Evolutionary conservation across 2,329 filamentous ascomycete genomes (phyloP).

Genomic region (Botrytis cinerea): DNA sequence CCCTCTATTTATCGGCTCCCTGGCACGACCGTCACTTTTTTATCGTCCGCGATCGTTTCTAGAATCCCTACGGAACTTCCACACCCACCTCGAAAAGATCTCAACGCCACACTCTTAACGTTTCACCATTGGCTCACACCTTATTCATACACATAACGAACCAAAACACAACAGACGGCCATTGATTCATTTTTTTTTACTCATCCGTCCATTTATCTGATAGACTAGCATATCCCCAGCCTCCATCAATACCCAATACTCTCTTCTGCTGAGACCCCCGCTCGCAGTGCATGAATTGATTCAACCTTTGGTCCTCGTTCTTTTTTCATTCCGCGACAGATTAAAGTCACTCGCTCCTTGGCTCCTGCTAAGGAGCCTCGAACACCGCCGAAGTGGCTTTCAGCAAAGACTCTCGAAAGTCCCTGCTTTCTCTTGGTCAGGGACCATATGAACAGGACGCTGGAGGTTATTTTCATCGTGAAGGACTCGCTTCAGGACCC

Average conservation of each 20-base stretch:
- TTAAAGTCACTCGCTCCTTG: slow-evolving; percentile 23
- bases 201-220: background rate
- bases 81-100: slow-evolving; percentile 20
- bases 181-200: background rate
- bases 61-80: slow-evolving; percentile 20
- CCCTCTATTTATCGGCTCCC: background rate
- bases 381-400: slow-evolving; percentile 50
- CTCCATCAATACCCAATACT: background rate
- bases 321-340: background rate
- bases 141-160: slow-evolving; percentile 7
- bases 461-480: slow-evolving; percentile 41
- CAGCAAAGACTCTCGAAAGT: slow-evolving; percentile 50
- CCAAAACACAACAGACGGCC: slow-evolving; percentile 14
- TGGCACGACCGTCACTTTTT: slow-evolving; percentile 1
- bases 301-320: slow-evolving; percentile 3
- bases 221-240: slow-evolving; percentile 17
- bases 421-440: slow-evolving; percentile 47
- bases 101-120: slow-evolving; percentile 23
- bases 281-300: slow-evolving; percentile 8
- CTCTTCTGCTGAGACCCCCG: slow-evolving; percentile 10
- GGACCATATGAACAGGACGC: slow-evolving; percentile 41
- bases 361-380: slow-evolving; percentile 37
- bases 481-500: slow-evolving; percentile 36
- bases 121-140: slow-evolving; percentile 22
- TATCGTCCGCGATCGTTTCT: background rate